These are phyloP conservation scores for Penicillium verhagenii DNA, from an alignment of 495 filamentous ascomycete genomes.

Conservation along the genomic window DNA sequence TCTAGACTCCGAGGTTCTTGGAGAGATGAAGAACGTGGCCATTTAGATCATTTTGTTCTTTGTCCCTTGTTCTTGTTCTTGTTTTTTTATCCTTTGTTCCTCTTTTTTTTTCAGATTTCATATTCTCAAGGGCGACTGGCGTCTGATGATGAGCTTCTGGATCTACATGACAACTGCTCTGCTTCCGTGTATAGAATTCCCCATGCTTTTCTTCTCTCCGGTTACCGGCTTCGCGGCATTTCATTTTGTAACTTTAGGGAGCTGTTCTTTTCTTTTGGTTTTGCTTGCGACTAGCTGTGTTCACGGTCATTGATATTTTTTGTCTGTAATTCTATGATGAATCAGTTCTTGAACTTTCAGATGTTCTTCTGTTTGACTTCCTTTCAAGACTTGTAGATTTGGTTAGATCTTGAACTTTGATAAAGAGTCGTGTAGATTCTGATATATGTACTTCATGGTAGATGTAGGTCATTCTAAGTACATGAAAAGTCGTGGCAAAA, in stretches of 20 bases:
- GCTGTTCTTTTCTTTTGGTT: constrained; percentile 16
- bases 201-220: constrained; percentile 10
- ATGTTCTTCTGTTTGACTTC: no score
- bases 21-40: constrained; percentile 58
- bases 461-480: neutral
- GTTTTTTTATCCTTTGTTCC: constrained; percentile 5
- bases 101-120: constrained; percentile 14
- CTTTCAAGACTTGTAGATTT: no score
- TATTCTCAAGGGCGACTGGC: constrained; percentile 26
- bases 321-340: constrained; percentile 41
- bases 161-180: constrained; percentile 19
- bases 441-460: neutral
- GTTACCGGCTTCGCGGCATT: constrained; percentile 24
- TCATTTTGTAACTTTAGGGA: constrained; percentile 33
- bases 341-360: no score
- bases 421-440: neutral
- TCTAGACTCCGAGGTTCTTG: constrained; percentile 43
- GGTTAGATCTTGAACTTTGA: neutral
- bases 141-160: constrained; percentile 26
- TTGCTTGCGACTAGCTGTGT: constrained; percentile 23
- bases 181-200: constrained; percentile 32
- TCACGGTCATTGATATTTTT: constrained; percentile 25
- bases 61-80: constrained; percentile 7
- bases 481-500: neutral
- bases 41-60: constrained; percentile 38